Evolutionary conservation across 106 monocot genomes (phyloP).

Genomic region (Acorus calamus): DNA sequence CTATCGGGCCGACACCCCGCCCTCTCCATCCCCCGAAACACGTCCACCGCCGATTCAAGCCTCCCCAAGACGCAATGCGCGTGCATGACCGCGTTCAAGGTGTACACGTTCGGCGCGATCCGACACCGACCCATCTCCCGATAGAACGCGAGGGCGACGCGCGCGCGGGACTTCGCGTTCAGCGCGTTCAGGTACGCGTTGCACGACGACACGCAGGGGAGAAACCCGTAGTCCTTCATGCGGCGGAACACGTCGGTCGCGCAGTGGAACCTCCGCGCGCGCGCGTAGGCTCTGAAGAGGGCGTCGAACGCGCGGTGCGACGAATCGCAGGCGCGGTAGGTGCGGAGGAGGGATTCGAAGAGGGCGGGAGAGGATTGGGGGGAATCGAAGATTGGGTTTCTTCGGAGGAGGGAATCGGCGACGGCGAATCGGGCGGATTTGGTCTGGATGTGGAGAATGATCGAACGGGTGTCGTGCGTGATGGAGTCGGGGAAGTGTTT

Average conservation of each 20-base stretch:
- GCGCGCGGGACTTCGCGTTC: slow-evolving; percentile 29
- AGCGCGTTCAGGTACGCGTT: slow-evolving; percentile 70
- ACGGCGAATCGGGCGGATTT: slow-evolving; percentile 28
- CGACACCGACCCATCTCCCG: slow-evolving; percentile 53
- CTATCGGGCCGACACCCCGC: slow-evolving; percentile 43
- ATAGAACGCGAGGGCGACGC: slow-evolving; percentile 49
- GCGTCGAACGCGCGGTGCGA: slow-evolving; percentile 57
- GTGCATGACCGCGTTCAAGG: slow-evolving; percentile 69
- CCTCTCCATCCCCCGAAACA: slow-evolving; percentile 60
- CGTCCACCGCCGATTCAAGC: slow-evolving; percentile 50
- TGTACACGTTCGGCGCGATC: slow-evolving; percentile 71
- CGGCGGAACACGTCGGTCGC: slow-evolving; percentile 45
- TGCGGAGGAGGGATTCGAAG: slow-evolving; percentile 43
- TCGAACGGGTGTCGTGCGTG: slow-evolving; percentile 25
- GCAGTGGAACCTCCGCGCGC: slow-evolving; percentile 47
- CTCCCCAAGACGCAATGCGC: slow-evolving; percentile 45
- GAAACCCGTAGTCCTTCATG: slow-evolving; percentile 70
- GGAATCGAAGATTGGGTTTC: slow-evolving; percentile 17
- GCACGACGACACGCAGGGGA: slow-evolving; percentile 66
- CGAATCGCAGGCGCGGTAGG: slow-evolving; percentile 55
- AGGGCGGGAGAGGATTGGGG: slow-evolving; percentile 17
- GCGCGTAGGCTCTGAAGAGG: slow-evolving; percentile 61
- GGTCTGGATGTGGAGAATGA: slow-evolving; percentile 59
- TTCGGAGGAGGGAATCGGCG: slow-evolving; percentile 37
- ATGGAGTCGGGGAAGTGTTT: slow-evolving; percentile 24